A percentile compares a stretch with the other conserved stretches of the same genome.
Evolutionary conservation across 257 asterid genomes (phyloP).

Genomic region (Sherardia arvensis): DNA sequence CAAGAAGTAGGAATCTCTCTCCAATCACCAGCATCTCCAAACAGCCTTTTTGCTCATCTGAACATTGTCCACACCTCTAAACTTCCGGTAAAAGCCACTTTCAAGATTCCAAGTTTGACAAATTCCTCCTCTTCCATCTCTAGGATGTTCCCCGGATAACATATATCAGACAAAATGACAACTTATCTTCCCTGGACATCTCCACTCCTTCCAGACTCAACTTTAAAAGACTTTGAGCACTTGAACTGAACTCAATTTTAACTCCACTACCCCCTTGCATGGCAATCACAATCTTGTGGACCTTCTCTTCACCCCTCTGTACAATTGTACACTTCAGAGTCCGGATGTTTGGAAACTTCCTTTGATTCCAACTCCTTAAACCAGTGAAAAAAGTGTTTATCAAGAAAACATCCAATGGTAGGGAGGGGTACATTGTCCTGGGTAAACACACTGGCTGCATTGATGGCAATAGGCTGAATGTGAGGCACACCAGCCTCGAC

Average conservation of each 20-base stretch:
- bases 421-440: too few species aligned
- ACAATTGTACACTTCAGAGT: neutral
- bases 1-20: too few species aligned
- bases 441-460: neutral
- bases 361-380: neutral
- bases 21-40: too few species aligned
- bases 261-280: neutral
- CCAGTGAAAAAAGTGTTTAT: neutral
- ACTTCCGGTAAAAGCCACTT: too few species aligned
- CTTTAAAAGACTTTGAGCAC: neutral
- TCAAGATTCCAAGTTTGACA: neutral
- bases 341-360: neutral
- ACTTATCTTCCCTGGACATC: neutral
- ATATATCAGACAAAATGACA: neutral
- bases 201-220: neutral
- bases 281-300: neutral
- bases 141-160: neutral
- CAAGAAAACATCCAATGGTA: rapidly evolving
- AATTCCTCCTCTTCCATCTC: neutral
- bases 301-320: neutral
- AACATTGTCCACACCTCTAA: too few species aligned
- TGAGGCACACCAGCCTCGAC: neutral
- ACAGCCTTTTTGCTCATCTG: too few species aligned
- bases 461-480: neutral
- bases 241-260: neutral